Evolutionary conservation across 495 filamentous ascomycete species (phyloP).

Genomic region (Aspergillus affinis): DNA sequence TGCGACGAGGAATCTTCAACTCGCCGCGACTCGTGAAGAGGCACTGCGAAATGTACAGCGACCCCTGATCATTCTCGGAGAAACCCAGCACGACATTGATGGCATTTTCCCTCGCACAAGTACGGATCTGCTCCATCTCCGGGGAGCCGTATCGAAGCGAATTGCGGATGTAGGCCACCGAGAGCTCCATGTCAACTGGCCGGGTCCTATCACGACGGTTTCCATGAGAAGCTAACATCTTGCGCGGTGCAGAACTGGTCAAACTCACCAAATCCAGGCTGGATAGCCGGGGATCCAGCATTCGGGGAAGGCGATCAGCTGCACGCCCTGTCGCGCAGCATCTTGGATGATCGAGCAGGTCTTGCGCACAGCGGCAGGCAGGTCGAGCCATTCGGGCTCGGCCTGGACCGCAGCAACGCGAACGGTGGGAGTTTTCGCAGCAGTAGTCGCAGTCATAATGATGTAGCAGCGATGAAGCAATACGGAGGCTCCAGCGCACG

Average conservation of each 20-base stretch:
- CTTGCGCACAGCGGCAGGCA: conserved; percentile 48
- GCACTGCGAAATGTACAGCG: conserved; percentile 58
- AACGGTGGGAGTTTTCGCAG: conserved; percentile 7
- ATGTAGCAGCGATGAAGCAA: too few relatives aligned
- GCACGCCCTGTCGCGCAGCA: conserved; percentile 49
- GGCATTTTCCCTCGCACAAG: conserved; percentile 35
- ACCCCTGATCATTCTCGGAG: conserved; percentile 47
- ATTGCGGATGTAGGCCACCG: conserved; percentile 51
- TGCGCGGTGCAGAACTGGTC: not conserved
- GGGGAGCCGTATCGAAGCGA: conserved; percentile 43
- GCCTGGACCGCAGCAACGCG: conserved; percentile 51
- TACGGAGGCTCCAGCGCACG: too few relatives aligned
- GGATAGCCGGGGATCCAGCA: conserved; percentile 59
- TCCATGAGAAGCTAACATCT: not conserved
- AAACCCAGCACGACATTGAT: conserved; percentile 56
- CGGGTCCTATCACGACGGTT: conserved; percentile 33
- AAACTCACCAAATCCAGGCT: conserved; percentile 54
- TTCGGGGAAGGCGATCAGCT: conserved; percentile 57
- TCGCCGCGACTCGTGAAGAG: conserved; percentile 49
- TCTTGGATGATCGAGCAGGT: conserved; percentile 52
- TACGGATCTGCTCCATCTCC: conserved; percentile 47
- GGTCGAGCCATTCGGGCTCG: conserved; percentile 56
- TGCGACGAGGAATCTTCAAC: conserved; percentile 46
- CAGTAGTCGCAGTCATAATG: too few relatives aligned
- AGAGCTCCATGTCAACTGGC: conserved; percentile 42